A percentile compares a stretch with the other conserved stretches of the same genome.
phyloP scores from a whole-genome alignment of 208 protist genomes.

The Kentomonas sorsogonicus region DNA sequence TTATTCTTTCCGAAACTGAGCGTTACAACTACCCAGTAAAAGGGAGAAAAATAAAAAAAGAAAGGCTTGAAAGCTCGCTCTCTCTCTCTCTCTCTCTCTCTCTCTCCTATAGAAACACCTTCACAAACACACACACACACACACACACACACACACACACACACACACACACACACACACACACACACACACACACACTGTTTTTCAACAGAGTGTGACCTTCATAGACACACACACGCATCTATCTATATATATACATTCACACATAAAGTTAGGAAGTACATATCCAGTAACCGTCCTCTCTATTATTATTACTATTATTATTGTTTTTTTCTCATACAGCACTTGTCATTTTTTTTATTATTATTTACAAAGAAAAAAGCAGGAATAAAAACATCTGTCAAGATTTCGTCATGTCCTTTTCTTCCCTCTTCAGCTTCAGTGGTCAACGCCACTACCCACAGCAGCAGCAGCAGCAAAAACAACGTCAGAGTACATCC shows the following conservation, averaged over 20 bases:
- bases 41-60: too few relatives aligned
- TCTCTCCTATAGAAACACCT: background rate
- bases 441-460: too few relatives aligned
- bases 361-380: too few relatives aligned
- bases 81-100: background rate
- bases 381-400: too few relatives aligned
- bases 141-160: background rate
- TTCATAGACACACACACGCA: background rate
- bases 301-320: constrained; percentile 9
- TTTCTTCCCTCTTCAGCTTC: too few relatives aligned
- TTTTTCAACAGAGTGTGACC: constrained; percentile 6
- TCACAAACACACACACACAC: background rate
- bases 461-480: too few relatives aligned
- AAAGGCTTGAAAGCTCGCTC: background rate
- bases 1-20: too few relatives aligned
- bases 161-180: constrained; percentile 11
- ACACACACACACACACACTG: too few relatives aligned
- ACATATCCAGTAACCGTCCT: background rate
- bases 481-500: too few relatives aligned
- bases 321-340: constrained; percentile 7
- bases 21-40: too few relatives aligned
- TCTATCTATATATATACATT: constrained; percentile 16
- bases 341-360: too few relatives aligned
- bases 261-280: background rate
- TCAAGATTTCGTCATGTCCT: too few relatives aligned